Base-by-base conservation (phyloP, 352 stramenopile genomes). In the Phytophthora pisi region DNA sequence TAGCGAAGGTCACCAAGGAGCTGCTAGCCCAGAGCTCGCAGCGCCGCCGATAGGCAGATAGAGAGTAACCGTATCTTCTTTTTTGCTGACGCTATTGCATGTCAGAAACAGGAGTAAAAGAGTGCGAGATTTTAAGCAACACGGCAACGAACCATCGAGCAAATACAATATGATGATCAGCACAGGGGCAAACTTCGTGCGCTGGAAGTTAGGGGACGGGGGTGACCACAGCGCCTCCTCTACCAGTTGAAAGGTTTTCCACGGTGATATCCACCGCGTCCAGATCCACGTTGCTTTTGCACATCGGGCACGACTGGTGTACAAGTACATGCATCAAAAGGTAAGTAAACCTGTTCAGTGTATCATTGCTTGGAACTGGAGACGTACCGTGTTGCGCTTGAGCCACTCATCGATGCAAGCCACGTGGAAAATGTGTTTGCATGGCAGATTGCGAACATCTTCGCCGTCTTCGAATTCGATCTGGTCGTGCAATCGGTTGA, bases 321-420 rank as follows among this genome's bases (percentile, higher is more conserved):
- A 20, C 20, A 20, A 20, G 20, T 20, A 20, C 20, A n/a, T 23
- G 23, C 52, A 51, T 50, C 16, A 49, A 24, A 57, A 24, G 23
- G 40, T 46, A 46, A 46, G 16, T 20, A 46, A 23, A 46, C 16
- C 5, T n/a, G n/a, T 56, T 8, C 20, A 45, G 5, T 1, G 9
- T 16, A 16, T 64, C 18, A 57, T 23, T 23, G 13, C 40, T 23
- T 20, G 40, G 16, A 46, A 9, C 4, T 46, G 5, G 1, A 46
- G 45, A 74, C 82, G 82, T 70, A 92, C 85, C 80, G 92, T 97
- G 63, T 92, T 92, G 51, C 87, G 79, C 51, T 82, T 74, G 52
- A 98, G 79, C 92, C 92, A 98, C 57, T 95, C 75, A 61, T 93
- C 88, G 53, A 98, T 90, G 69, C 92, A 98, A 3, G 89, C 72